phyloP scores from a whole-genome alignment of 805 yeast genomes.

The Nakazawaea ishiwadae region DNA sequence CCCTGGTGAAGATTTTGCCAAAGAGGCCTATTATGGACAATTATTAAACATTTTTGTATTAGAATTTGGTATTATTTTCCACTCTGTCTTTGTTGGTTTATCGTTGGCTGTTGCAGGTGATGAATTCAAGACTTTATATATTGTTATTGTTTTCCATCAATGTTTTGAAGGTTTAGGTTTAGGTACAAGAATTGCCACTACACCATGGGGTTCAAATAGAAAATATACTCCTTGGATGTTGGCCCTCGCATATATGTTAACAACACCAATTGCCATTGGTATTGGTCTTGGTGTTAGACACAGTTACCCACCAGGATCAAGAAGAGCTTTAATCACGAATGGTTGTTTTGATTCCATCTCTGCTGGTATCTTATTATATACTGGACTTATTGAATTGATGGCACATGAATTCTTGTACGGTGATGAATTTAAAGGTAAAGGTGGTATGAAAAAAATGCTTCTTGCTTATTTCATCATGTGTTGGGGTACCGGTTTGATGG shows the following conservation, averaged over 20 bases:
- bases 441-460: conserved; percentile 36
- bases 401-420: conserved; percentile 66
- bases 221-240: conserved; percentile 49
- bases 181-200: conserved; percentile 63
- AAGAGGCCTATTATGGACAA: conserved; percentile 46
- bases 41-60: conserved; percentile 47
- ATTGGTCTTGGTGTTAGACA: conserved; percentile 68
- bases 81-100: conserved; percentile 71
- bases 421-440: conserved; percentile 36
- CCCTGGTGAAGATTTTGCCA: conserved; percentile 30
- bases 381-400: conserved; percentile 70
- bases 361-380: conserved; percentile 66
- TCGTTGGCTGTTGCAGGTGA: conserved; percentile 61
- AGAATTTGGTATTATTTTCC: conserved; percentile 72
- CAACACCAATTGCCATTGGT: conserved; percentile 71
- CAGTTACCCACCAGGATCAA: conserved; percentile 49
- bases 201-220: conserved; percentile 43
- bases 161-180: conserved; percentile 77
- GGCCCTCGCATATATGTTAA: conserved; percentile 46
- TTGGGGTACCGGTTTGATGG: conserved; percentile 67
- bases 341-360: conserved; percentile 70
- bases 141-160: conserved; percentile 71
- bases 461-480: conserved; percentile 37
- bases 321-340: conserved; percentile 47
- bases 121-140: conserved; percentile 58